Evolutionary conservation across 805 yeast genomes (phyloP).

Genomic region (Blastobotrys parvus): DNA sequence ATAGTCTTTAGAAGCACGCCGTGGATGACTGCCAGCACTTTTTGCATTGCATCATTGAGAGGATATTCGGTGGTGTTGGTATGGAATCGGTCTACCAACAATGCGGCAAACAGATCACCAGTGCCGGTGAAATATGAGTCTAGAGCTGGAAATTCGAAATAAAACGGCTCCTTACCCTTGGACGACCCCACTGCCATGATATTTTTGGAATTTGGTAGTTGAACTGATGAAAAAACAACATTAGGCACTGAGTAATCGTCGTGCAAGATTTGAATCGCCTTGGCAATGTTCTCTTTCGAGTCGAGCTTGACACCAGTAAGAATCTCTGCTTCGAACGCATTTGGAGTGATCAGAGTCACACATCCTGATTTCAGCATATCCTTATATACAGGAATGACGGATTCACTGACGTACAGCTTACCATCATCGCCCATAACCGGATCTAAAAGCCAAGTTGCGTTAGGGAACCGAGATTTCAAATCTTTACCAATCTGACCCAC

Average conservation of each 20-base stretch:
- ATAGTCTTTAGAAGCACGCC: conserved; percentile 34
- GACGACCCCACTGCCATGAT: conserved; percentile 42
- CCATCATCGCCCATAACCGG: conserved; percentile 95
- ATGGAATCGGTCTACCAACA: conserved; percentile 51
- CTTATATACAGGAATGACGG: conserved; percentile 53
- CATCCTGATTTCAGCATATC: conserved; percentile 34
- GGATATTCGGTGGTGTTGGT: conserved; percentile 9
- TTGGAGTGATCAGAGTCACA: conserved; percentile 79
- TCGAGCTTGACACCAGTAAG: conserved; percentile 46
- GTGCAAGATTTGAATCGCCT: conserved; percentile 46
- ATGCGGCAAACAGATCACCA: conserved; percentile 83
- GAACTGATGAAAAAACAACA: conserved; percentile 61
- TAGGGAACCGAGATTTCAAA: conserved; percentile 25
- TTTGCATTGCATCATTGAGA: conserved; percentile 32
- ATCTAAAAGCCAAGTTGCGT: conserved; percentile 57
- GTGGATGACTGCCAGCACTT: conserved; percentile 35
- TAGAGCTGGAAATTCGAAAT: conserved; percentile 50
- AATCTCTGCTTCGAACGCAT: conserved; percentile 80
- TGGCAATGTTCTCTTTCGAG: conserved; percentile 31
- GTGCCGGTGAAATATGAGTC: conserved; percentile 90
- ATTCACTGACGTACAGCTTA: conserved; percentile 54
- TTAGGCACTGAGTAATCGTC: conserved; percentile 40
- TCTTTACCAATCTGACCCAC: conserved; percentile 37
- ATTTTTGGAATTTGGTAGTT: conserved; percentile 20
- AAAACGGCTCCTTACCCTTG: conserved; percentile 14